A percentile compares a stretch with the other conserved stretches of the same genome.
Conservation (phyloP, 495 filamentous ascomycete species). For the Amphirosellinia nigrospora region DNA sequence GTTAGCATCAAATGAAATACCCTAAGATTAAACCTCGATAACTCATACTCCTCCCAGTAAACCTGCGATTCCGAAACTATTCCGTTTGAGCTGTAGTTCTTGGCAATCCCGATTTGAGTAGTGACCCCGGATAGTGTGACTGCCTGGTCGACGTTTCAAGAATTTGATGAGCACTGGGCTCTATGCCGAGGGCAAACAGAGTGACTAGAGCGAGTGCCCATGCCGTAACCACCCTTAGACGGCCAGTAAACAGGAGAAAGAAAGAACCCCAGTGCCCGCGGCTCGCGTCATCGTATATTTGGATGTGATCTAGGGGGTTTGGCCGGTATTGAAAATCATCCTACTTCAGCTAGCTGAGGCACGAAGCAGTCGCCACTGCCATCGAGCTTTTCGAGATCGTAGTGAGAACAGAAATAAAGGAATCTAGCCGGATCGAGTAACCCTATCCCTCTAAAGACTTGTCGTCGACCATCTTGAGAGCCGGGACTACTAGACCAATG, state of each 20-base stretch:
- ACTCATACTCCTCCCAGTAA: no score
- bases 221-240: background rate
- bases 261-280: slow-evolving; percentile 30
- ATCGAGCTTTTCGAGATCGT: slow-evolving; percentile 8
- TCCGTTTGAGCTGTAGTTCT: background rate
- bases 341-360: slow-evolving; percentile 23
- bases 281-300: slow-evolving; percentile 48
- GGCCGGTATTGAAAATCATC: slow-evolving; percentile 26
- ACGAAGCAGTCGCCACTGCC: background rate
- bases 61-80: no score
- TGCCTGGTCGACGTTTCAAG: slow-evolving; percentile 3
- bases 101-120: slow-evolving; percentile 8
- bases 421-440: slow-evolving; percentile 2
- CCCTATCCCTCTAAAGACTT: background rate
- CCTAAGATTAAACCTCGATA: no score
- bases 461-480: slow-evolving; percentile 8
- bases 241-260: slow-evolving; percentile 5
- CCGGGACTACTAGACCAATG: background rate
- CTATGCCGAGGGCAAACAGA: slow-evolving; percentile 20
- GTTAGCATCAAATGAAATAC: background rate
- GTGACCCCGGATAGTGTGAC: slow-evolving; percentile 20
- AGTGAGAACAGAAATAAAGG: slow-evolving; percentile 8
- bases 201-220: slow-evolving; percentile 25
- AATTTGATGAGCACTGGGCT: slow-evolving; percentile 26
- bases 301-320: slow-evolving; percentile 45